Conservation (phyloP, 495 filamentous ascomycete genomes). For the Podospora tetraspora region DNA sequence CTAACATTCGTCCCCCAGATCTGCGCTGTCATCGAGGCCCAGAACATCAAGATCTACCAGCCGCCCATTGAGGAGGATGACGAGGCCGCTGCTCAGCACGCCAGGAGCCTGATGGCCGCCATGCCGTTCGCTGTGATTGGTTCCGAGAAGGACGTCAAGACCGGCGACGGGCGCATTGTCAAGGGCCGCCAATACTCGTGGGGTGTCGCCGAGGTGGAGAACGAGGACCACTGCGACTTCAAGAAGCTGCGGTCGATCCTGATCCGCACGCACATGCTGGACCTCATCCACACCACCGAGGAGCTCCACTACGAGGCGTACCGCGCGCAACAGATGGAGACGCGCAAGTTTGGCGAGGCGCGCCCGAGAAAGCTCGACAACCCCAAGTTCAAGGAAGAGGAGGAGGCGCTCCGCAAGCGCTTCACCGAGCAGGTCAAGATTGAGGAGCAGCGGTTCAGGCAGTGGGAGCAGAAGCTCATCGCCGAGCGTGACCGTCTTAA, state of each 20-base stretch:
- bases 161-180: slow-evolving; percentile 86
- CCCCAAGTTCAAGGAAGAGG: slow-evolving; percentile 99
- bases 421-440: slow-evolving; percentile 99
- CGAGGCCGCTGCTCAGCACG: slow-evolving; percentile 89
- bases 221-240: slow-evolving; percentile 99
- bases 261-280: slow-evolving; percentile 99
- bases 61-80: slow-evolving; percentile 97
- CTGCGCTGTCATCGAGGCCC: slow-evolving; percentile 89
- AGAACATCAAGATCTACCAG: slow-evolving; percentile 99
- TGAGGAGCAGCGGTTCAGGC: slow-evolving; percentile 95
- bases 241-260: slow-evolving; percentile 99
- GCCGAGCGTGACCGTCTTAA: slow-evolving; percentile 95
- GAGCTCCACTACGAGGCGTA: slow-evolving; percentile 99
- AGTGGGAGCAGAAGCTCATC: slow-evolving; percentile 99
- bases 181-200: slow-evolving; percentile 99
- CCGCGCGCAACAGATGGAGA: slow-evolving; percentile 99
- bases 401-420: slow-evolving; percentile 93
- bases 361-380: slow-evolving; percentile 97
- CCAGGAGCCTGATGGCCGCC: slow-evolving; percentile 85
- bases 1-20: slow-evolving; percentile 53
- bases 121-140: slow-evolving; percentile 99
- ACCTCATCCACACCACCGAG: slow-evolving; percentile 98
- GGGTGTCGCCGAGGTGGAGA: slow-evolving; percentile 99
- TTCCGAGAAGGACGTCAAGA: slow-evolving; percentile 98
- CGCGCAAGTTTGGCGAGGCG: slow-evolving; percentile 96